Percentiles rank a stretch among this genome's conserved stretches.
Conservation (phyloP, 768 basidiomycete species). For the Tulasnella sp. region DNA sequence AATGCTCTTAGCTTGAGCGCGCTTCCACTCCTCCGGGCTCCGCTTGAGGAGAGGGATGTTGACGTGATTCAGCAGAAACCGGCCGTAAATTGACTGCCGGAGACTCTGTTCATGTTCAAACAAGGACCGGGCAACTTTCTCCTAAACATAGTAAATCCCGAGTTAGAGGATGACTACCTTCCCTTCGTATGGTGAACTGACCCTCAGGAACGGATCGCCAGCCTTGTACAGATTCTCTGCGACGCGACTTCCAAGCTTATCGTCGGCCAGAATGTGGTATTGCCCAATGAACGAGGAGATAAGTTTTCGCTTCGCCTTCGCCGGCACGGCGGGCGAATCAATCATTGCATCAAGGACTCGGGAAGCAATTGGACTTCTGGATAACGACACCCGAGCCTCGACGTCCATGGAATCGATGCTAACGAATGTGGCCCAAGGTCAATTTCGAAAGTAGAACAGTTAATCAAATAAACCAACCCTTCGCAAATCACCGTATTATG, state of each 20-base stretch:
- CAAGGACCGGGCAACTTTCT: conserved; percentile 85
- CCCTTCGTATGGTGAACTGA: conserved; percentile 36
- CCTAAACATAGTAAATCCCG: conserved; percentile 45
- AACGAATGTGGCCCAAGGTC: neutral
- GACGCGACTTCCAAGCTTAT: conserved; percentile 85
- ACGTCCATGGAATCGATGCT: conserved; percentile 59
- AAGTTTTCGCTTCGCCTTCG: conserved; percentile 64
- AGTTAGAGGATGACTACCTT: neutral
- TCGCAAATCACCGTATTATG: conserved; percentile 64
- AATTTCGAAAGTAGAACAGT: neutral
- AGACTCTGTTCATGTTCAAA: conserved; percentile 66
- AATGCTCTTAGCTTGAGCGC: conserved; percentile 43
- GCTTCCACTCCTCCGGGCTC: conserved; percentile 80
- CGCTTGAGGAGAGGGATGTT: conserved; percentile 74
- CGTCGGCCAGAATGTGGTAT: conserved; percentile 77
- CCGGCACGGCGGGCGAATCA: conserved; percentile 59
- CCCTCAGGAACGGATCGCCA: conserved; percentile 91
- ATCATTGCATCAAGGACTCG: conserved; percentile 74
- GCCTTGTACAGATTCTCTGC: conserved; percentile 87
- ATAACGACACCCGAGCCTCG: conserved; percentile 55
- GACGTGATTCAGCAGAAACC: conserved; percentile 76
- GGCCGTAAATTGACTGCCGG: conserved; percentile 75
- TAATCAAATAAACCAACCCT: conserved; percentile 46
- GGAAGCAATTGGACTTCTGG: conserved; percentile 64
- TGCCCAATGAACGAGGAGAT: conserved; percentile 72